Conservation (phyloP, 1,284 basidiomycete species). For the Blastosporella zonata region DNA sequence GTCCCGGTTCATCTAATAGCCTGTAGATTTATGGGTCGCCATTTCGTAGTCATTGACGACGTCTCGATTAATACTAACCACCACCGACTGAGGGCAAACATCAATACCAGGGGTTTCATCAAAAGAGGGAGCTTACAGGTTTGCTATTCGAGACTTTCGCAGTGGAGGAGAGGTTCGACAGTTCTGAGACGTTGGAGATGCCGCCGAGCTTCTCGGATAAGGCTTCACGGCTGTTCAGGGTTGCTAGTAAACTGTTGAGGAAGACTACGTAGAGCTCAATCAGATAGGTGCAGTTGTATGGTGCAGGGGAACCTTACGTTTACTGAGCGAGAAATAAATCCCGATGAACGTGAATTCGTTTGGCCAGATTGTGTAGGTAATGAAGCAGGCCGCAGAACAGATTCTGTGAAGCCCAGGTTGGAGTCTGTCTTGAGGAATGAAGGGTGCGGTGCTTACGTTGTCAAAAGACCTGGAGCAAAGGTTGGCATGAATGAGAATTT, state of each 20-base stretch:
- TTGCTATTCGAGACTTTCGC: conserved; percentile 1
- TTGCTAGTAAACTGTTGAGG: conserved; percentile 30
- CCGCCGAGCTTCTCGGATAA: conserved; percentile 14
- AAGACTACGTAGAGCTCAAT: conserved; percentile 21
- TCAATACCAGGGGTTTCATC: background rate
- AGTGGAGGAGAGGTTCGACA: conserved; percentile 3
- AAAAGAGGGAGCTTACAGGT: conserved; percentile 8
- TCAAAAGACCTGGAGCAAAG: conserved; percentile 15
- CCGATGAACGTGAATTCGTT: conserved; percentile 31
- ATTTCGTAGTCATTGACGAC: conserved; percentile 11
- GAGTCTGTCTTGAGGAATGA: background rate
- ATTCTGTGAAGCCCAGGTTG: conserved; percentile 7
- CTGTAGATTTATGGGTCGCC: background rate
- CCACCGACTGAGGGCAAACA: conserved; percentile 7
- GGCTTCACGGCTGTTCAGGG: conserved; percentile 22
- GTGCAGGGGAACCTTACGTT: conserved; percentile 21
- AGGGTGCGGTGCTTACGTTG: conserved; percentile 6
- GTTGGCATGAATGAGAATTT: background rate
- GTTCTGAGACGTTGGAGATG: conserved; percentile 11
- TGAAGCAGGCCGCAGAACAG: conserved; percentile 28
- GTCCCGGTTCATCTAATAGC: background rate
- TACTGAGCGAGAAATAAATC: conserved; percentile 31
- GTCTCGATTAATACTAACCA: conserved; percentile 15
- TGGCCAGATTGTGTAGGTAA: conserved; percentile 32
- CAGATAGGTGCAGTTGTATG: background rate